These are phyloP conservation scores for Starmera pachycereana DNA, from an alignment of 805 yeast genomes.

Conservation along the genomic window DNA sequence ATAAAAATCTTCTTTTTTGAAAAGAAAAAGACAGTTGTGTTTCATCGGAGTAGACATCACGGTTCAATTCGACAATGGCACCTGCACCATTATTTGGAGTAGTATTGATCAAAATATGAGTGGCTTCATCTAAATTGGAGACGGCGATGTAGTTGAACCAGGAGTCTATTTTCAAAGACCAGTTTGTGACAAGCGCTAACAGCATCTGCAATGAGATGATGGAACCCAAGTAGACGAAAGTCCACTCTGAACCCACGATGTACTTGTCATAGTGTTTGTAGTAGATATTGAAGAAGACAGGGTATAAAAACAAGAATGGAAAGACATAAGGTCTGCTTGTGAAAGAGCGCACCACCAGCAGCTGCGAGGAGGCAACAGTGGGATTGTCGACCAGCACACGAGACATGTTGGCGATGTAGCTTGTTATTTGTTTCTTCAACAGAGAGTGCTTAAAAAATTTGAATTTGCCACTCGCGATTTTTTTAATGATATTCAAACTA, in stretches of 20 bases:
- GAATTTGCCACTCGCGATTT: no score
- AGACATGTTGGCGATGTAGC: constrained; percentile 1
- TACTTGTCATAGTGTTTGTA: constrained; percentile 62
- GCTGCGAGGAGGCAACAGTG: constrained; percentile 59
- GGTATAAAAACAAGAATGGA: constrained; percentile 76
- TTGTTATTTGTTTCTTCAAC: no score
- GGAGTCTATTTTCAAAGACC: constrained; percentile 71
- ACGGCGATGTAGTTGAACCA: constrained; percentile 58
- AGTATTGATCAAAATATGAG: constrained; percentile 67
- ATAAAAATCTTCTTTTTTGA: constrained; percentile 87
- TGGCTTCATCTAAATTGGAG: constrained; percentile 46
- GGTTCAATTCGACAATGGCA: constrained; percentile 57
- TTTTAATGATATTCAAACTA: no score
- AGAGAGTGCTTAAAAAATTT: no score
- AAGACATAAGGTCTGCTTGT: constrained; percentile 65
- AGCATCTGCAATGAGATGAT: constrained; percentile 64
- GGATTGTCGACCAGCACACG: constrained; percentile 56
- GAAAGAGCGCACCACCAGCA: constrained; percentile 58
- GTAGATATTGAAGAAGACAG: constrained; percentile 59
- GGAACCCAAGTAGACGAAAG: constrained; percentile 75
- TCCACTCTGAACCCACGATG: constrained; percentile 91
- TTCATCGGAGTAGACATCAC: constrained; percentile 45
- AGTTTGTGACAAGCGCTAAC: constrained; percentile 84
- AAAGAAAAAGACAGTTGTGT: constrained; percentile 64
- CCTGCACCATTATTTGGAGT: constrained; percentile 81